Evolutionary conservation across 176 grass and related monocot species (phyloP).

Genomic region (Phoenix roebelenii): DNA sequence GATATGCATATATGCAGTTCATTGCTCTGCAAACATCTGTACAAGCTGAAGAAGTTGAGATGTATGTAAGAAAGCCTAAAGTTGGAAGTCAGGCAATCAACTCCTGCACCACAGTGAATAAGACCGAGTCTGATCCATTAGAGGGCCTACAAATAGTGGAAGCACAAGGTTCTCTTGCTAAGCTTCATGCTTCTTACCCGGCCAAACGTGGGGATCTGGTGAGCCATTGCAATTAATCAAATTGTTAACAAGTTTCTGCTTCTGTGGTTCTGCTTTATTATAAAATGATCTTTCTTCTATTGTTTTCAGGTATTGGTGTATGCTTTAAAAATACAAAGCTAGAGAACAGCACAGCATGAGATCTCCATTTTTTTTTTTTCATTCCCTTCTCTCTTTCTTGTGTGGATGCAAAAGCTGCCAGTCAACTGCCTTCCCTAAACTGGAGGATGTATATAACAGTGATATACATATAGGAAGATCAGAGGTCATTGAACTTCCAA

Average conservation of each 20-base stretch:
- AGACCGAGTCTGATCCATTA: constrained; percentile 16
- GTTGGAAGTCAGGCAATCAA: background rate
- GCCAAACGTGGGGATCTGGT: constrained; percentile 42
- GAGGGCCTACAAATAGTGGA: constrained; percentile 13
- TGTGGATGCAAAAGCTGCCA: too few species aligned
- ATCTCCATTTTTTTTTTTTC: background rate
- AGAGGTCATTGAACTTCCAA: too few species aligned
- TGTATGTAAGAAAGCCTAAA: constrained; percentile 42
- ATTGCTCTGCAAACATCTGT: constrained; percentile 44
- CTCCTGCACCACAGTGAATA: constrained; percentile 2
- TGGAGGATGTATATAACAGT: too few species aligned
- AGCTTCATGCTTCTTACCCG: constrained; percentile 36
- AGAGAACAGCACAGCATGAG: background rate
- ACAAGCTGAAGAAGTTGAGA: constrained; percentile 55
- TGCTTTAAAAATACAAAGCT: constrained; percentile 27
- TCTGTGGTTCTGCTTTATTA: background rate
- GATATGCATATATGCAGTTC: constrained; percentile 37
- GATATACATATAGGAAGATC: too few species aligned
- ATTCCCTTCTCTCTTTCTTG: too few species aligned
- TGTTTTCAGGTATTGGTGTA: constrained; percentile 32
- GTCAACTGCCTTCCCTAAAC: too few species aligned
- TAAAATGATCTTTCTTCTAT: background rate
- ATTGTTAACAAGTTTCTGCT: background rate
- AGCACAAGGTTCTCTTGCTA: constrained; percentile 40
- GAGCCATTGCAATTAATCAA: constrained; percentile 4